Conservation (phyloP, 2,329 filamentous ascomycete genomes). For the Pochonia chlamydosporia region DNA sequence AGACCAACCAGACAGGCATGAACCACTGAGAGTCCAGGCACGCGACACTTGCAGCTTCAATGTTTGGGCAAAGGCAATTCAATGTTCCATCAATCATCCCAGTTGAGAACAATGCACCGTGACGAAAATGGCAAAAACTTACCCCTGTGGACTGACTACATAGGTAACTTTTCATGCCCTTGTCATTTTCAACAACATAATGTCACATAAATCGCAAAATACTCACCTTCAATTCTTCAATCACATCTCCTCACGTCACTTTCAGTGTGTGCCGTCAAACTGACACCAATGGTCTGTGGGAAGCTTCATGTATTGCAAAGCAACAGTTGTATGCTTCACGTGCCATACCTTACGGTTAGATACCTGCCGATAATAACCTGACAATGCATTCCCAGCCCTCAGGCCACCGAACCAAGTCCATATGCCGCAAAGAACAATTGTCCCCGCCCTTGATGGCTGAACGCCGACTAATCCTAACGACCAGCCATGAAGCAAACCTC, state of each 20-base stretch:
- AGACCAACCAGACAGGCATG: neutral
- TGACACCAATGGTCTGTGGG: too few species aligned
- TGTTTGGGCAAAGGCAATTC: too few species aligned
- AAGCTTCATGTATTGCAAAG: neutral
- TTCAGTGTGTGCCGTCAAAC: too few species aligned
- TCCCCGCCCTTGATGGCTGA: constrained; percentile 23
- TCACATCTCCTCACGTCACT: neutral
- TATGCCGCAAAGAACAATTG: constrained; percentile 21
- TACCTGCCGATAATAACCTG: constrained; percentile 16
- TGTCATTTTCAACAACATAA: too few species aligned
- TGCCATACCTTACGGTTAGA: constrained; percentile 9
- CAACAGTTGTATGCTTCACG: constrained; percentile 5
- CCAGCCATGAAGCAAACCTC: constrained; percentile 13
- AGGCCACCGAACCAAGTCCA: constrained; percentile 23
- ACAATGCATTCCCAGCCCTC: constrained; percentile 23
- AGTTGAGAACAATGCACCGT: too few species aligned
- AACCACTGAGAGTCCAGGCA: constrained; percentile 1
- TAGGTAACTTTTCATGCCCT: too few species aligned
- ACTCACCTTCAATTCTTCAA: too few species aligned
- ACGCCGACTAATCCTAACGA: constrained; percentile 21
- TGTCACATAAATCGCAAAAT: too few species aligned
- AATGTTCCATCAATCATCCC: too few species aligned
- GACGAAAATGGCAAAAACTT: too few species aligned
- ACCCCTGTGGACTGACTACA: too few species aligned
- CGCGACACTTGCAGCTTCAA: neutral